phyloP scores from a whole-genome alignment of 177 flowering plant species.

The Vitis hybrid region DNA sequence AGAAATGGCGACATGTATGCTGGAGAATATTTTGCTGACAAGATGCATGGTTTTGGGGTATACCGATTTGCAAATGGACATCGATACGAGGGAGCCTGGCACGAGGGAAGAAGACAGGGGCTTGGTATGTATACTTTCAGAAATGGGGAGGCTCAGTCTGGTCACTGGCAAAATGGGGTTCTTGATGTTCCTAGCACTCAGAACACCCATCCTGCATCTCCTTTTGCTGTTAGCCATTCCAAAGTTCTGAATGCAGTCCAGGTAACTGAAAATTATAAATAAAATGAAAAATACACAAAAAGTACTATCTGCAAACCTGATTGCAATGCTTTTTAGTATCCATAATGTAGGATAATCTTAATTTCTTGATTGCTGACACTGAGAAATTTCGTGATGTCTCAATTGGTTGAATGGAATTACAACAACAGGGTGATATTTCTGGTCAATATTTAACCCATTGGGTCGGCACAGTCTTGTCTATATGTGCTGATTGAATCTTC shows the following conservation, averaged over 20 bases:
- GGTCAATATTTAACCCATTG: too few species aligned
- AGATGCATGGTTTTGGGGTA: constrained; percentile 96
- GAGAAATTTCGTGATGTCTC: too few species aligned
- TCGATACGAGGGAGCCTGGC: constrained; percentile 98
- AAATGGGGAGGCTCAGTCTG: constrained; percentile 86
- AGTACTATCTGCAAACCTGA: too few species aligned
- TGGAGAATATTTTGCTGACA: constrained; percentile 97
- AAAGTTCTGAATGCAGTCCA: constrained; percentile 71
- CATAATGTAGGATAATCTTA: too few species aligned
- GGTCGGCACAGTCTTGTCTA: too few species aligned
- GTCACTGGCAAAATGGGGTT: constrained; percentile 90
- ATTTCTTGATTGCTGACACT: too few species aligned
- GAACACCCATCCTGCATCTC: constrained; percentile 51
- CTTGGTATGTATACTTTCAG: constrained; percentile 94
- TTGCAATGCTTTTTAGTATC: too few species aligned
- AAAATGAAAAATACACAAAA: too few species aligned
- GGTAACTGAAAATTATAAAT: constrained; percentile 33
- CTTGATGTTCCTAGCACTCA: constrained; percentile 68
- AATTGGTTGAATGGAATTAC: too few species aligned
- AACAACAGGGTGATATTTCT: too few species aligned
- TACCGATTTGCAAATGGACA: constrained; percentile 89
- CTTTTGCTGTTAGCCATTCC: constrained; percentile 60
- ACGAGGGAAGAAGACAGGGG: constrained; percentile 95
- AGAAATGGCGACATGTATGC: constrained; percentile 93
- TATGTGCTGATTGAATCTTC: too few species aligned